Evolutionary conservation across 225 moss, liverwort and hornwort genomes (phyloP).

Genomic region (Pleurozium schreberi): DNA sequence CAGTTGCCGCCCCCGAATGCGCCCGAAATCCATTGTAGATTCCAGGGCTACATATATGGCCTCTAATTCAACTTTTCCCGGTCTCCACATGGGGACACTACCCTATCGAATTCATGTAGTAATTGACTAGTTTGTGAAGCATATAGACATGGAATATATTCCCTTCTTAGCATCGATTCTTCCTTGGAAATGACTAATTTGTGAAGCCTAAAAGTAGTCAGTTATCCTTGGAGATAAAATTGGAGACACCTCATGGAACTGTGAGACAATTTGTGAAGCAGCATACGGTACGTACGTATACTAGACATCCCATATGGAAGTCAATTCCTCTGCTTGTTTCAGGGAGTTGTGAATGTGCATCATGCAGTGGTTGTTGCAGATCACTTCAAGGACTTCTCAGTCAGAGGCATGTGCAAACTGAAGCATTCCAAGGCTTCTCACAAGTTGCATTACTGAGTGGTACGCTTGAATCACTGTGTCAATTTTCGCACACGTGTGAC

Average conservation of each 20-base stretch:
- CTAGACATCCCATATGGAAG: not conserved
- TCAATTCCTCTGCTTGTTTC: not conserved
- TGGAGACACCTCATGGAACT: not conserved
- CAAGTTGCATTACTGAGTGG: not conserved
- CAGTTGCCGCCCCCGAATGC: constrained; percentile 20
- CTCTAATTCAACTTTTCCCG: not conserved
- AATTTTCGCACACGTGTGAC: not conserved
- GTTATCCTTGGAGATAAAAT: not conserved
- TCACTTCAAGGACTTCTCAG: not conserved
- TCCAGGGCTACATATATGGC: not conserved
- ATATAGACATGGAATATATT: not conserved
- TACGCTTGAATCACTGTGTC: not conserved
- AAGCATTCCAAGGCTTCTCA: not conserved
- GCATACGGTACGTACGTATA: not conserved
- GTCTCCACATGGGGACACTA: not conserved
- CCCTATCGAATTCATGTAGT: not conserved
- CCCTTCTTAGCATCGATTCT: not conserved
- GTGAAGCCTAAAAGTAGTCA: not conserved
- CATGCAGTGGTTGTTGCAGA: not conserved
- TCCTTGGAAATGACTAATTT: not conserved
- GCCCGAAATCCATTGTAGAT: constrained; percentile 29
- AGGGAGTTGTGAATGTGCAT: not conserved
- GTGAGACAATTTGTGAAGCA: not conserved
- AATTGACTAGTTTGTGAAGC: not conserved
- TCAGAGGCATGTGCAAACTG: not conserved